Percentiles rank a stretch among this genome's conserved stretches.
phyloP scores from a whole-genome alignment of 1,284 basidiomycete genomes.

The Ustilago xerochloae region DNA sequence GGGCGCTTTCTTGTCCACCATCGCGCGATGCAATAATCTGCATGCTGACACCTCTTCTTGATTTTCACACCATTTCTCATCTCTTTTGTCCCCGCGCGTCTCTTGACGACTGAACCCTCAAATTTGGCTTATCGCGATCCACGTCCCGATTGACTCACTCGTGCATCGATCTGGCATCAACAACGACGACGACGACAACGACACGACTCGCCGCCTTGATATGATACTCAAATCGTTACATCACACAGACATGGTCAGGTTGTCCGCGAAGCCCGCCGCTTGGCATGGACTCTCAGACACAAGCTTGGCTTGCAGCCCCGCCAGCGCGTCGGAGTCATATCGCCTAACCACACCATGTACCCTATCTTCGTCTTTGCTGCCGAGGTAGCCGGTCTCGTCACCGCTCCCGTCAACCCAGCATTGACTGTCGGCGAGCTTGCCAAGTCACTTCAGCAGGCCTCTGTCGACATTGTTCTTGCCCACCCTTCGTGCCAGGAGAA shows the following conservation, averaged over 20 bases:
- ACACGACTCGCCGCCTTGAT: background rate
- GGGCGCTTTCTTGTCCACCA: slow-evolving; percentile 1
- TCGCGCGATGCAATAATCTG: slow-evolving; percentile 20
- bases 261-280: slow-evolving; percentile 38
- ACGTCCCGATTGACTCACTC: background rate
- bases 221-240: background rate
- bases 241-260: slow-evolving; percentile 42
- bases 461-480: slow-evolving; percentile 48
- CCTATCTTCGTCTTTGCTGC: slow-evolving; percentile 55
- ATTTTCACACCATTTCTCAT: slow-evolving; percentile 4
- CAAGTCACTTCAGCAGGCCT: slow-evolving; percentile 58
- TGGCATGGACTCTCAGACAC: slow-evolving; percentile 55
- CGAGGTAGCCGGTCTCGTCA: slow-evolving; percentile 46
- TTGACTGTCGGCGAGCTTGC: slow-evolving; percentile 60
- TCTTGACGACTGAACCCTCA: slow-evolving; percentile 14
- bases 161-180: background rate
- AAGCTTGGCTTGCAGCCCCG: slow-evolving; percentile 52
- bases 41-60: slow-evolving; percentile 31
- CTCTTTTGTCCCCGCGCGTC: background rate
- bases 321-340: slow-evolving; percentile 60
- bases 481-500: slow-evolving; percentile 49
- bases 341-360: slow-evolving; percentile 64
- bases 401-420: slow-evolving; percentile 60
- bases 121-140: slow-evolving; percentile 3
- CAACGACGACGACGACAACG: background rate